phyloP scores from a whole-genome alignment of 2,329 filamentous ascomycete species.

The Penicillium sp. region DNA sequence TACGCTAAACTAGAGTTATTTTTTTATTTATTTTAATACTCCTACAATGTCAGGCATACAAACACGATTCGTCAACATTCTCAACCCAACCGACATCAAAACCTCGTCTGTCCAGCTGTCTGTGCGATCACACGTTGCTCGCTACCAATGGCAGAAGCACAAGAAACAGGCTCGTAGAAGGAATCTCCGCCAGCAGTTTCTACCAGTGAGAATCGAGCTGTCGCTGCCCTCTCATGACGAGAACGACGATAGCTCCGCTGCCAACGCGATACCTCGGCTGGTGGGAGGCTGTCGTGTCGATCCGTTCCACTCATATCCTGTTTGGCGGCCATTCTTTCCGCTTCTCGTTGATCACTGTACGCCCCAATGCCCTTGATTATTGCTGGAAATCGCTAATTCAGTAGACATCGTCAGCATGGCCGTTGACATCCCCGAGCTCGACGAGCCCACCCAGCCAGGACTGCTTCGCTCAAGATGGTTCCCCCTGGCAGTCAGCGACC shows the following conservation, averaged over 20 bases:
- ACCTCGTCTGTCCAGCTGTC: conserved; percentile 21
- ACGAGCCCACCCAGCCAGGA: conserved; percentile 28
- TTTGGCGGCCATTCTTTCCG: conserved; percentile 34
- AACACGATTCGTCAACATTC: conserved; percentile 23
- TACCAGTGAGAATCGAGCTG: conserved; percentile 11
- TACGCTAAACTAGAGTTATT: not conserved
- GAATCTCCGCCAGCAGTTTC: conserved; percentile 8
- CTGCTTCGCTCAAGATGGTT: conserved; percentile 39
- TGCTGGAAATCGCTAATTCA: conserved; percentile 1
- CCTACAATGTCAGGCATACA: not conserved
- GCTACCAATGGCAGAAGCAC: conserved; percentile 22
- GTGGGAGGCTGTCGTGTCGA: conserved; percentile 26
- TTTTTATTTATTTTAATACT: not conserved
- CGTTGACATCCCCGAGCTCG: conserved; percentile 41
- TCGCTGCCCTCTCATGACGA: conserved; percentile 9
- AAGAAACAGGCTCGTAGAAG: conserved; percentile 6
- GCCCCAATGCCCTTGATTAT: conserved; percentile 13
- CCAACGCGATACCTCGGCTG: conserved; percentile 14
- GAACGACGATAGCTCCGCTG: not conserved
- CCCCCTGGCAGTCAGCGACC: conserved; percentile 40
- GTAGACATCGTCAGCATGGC: conserved; percentile 37
- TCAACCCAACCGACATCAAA: conserved; percentile 23
- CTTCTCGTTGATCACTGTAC: conserved; percentile 31
- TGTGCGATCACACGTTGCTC: conserved; percentile 26
- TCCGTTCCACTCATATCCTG: conserved; percentile 34